Evolutionary conservation across 768 basidiomycete genomes (phyloP).

Genomic region (Leucocoprinus birnbaumii): DNA sequence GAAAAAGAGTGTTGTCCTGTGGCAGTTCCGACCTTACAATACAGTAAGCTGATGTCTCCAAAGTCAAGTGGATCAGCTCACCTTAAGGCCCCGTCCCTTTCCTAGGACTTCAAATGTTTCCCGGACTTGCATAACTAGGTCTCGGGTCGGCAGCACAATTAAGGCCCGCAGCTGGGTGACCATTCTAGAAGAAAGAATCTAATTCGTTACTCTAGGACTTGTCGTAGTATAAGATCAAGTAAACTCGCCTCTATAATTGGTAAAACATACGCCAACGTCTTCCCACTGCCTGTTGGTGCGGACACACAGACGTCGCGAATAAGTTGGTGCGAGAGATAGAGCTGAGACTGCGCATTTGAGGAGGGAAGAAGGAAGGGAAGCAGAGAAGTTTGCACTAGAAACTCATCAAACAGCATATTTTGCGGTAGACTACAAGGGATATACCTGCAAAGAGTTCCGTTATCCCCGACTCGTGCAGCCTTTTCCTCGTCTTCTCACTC

Average conservation of each 20-base stretch:
- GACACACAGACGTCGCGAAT: conserved; percentile 89
- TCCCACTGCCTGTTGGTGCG: conserved; percentile 97
- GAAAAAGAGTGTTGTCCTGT: conserved; percentile 94
- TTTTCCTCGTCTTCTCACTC: conserved; percentile 53
- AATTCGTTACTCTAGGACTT: conserved; percentile 4
- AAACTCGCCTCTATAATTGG: conserved; percentile 80
- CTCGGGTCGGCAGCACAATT: conserved; percentile 89
- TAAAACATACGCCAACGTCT: conserved; percentile 93
- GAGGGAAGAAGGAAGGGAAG: conserved; percentile 74
- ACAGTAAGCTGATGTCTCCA: not conserved
- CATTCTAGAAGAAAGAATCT: conserved; percentile 72
- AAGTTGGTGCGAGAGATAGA: conserved; percentile 66
- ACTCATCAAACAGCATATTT: not conserved
- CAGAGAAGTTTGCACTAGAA: conserved; percentile 82
- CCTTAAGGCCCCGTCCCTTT: conserved; percentile 87
- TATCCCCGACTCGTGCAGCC: conserved; percentile 78
- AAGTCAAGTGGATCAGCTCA: conserved; percentile 26
- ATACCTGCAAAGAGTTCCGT: conserved; percentile 85
- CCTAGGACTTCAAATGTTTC: conserved; percentile 87
- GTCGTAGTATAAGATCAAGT: not conserved
- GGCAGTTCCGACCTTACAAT: conserved; percentile 64
- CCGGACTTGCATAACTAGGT: conserved; percentile 87
- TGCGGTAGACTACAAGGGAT: conserved; percentile 16
- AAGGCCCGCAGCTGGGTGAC: conserved; percentile 86
- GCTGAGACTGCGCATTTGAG: conserved; percentile 31